Evolutionary conservation across 2,329 filamentous ascomycete species (phyloP).

Genomic region (Xylariaceae sp.): DNA sequence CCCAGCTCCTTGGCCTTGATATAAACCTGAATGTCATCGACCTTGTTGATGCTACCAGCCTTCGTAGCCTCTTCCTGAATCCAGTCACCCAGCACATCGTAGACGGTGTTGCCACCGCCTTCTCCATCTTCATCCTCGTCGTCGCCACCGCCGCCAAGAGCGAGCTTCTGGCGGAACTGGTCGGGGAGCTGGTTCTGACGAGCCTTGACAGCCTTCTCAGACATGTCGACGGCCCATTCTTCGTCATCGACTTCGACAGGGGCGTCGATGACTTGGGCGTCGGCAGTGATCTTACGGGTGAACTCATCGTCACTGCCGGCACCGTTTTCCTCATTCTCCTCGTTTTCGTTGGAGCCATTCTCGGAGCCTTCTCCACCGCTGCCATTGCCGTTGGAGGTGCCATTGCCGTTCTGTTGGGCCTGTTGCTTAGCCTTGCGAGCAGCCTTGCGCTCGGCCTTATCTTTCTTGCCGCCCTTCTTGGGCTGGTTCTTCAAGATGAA

Average conservation of each 20-base stretch:
- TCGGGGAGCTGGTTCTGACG: constrained; percentile 89
- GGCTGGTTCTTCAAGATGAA: constrained; percentile 97
- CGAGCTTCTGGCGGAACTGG: constrained; percentile 89
- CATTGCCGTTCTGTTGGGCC: constrained; percentile 50
- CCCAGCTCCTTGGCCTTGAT: constrained; percentile 95
- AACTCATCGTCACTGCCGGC: constrained; percentile 89
- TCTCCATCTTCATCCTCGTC: constrained; percentile 78
- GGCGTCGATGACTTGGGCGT: constrained; percentile 43
- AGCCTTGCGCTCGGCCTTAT: constrained; percentile 84
- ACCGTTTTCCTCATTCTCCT: constrained; percentile 53
- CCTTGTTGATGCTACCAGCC: constrained; percentile 68
- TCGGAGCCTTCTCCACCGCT: constrained; percentile 61
- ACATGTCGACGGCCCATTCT: constrained; percentile 95
- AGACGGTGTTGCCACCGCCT: constrained; percentile 66
- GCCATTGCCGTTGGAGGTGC: constrained; percentile 48
- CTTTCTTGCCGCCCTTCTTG: constrained; percentile 88
- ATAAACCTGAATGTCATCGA: constrained; percentile 88
- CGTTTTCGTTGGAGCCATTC: constrained; percentile 50
- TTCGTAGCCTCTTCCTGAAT: constrained; percentile 68
- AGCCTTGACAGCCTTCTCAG: constrained; percentile 88
- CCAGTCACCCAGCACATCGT: constrained; percentile 92
- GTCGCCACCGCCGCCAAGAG: constrained; percentile 58
- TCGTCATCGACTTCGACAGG: constrained; percentile 70
- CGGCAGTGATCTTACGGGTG: constrained; percentile 71
- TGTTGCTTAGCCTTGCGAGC: constrained; percentile 84